Conservation (phyloP, 2,329 filamentous ascomycete species). For the Calonectria naviculata region DNA sequence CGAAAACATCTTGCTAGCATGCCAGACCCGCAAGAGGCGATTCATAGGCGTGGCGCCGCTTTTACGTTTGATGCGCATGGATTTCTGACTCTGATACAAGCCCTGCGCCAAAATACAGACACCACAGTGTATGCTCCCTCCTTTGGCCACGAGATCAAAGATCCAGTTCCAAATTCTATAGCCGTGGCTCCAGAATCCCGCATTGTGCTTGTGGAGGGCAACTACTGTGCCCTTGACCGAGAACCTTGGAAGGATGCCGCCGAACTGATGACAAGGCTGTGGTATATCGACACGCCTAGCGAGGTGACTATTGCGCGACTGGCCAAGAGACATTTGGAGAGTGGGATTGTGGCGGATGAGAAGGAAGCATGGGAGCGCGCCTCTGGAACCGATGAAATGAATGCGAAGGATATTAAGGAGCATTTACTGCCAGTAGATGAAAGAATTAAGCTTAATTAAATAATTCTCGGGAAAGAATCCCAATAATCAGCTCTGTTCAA, state of each 20-base stretch:
- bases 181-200: not conserved
- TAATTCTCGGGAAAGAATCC: no score
- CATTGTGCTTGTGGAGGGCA: not conserved
- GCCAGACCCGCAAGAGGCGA: not conserved
- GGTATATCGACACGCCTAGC: not conserved
- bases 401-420: conserved; percentile 3
- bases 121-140: not conserved
- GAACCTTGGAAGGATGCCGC: conserved; percentile 7
- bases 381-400: conserved; percentile 8
- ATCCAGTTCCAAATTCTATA: not conserved
- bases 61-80: conserved; percentile 10
- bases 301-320: not conserved
- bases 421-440: not conserved
- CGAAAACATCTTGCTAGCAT: not conserved
- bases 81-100: not conserved
- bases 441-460: not conserved
- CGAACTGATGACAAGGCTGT: not conserved
- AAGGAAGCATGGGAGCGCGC: conserved; percentile 7
- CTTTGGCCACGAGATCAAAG: not conserved
- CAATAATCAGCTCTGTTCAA: no score
- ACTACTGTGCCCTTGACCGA: not conserved
- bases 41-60: conserved; percentile 8
- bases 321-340: not conserved
- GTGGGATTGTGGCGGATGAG: not conserved
- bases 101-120: not conserved